Evolutionary conservation across 2,329 filamentous ascomycete species (phyloP).

Genomic region (Didymella glomerata): DNA sequence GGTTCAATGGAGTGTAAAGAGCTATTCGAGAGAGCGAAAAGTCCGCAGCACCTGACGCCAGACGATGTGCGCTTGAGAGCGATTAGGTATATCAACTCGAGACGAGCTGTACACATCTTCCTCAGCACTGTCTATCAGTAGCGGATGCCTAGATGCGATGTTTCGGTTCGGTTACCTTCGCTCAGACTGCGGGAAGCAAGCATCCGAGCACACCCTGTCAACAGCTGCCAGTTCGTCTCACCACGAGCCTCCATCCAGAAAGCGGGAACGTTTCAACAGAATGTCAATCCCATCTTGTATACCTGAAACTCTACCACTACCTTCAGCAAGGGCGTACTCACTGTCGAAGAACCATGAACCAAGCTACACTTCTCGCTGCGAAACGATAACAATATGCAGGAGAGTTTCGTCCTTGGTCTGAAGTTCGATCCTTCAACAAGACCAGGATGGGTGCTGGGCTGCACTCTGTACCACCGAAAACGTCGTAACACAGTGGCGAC

Average conservation of each 20-base stretch:
- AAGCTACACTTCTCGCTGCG: slow-evolving; percentile 24
- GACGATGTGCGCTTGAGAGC: neutral
- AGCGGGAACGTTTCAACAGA: slow-evolving; percentile 29
- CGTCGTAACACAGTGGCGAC: slow-evolving; percentile 11
- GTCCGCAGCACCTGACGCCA: neutral
- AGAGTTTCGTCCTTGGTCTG: slow-evolving; percentile 17
- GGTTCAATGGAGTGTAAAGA: neutral
- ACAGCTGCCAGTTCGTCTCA: slow-evolving; percentile 28
- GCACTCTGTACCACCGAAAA: slow-evolving; percentile 10
- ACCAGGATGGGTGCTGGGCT: slow-evolving; percentile 15
- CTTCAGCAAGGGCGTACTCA: slow-evolving; percentile 23
- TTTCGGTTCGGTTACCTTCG: slow-evolving; percentile 14
- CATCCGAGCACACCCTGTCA: slow-evolving; percentile 35
- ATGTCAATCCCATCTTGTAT: slow-evolving; percentile 21
- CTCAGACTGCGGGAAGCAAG: slow-evolving; percentile 20
- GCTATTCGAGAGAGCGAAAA: neutral
- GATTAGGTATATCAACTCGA: neutral
- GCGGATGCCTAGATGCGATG: slow-evolving; percentile 5
- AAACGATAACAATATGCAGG: slow-evolving; percentile 31
- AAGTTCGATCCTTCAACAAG: slow-evolving; percentile 12
- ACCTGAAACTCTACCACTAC: slow-evolving; percentile 19
- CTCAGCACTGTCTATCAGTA: neutral
- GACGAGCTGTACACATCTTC: neutral
- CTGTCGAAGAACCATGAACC: slow-evolving; percentile 12
- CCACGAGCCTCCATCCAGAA: slow-evolving; percentile 26